A percentile compares a stretch with the other conserved stretches of the same genome.
Conservation (phyloP, 352 stramenopile genomes). For the Albugo laibachii region DNA sequence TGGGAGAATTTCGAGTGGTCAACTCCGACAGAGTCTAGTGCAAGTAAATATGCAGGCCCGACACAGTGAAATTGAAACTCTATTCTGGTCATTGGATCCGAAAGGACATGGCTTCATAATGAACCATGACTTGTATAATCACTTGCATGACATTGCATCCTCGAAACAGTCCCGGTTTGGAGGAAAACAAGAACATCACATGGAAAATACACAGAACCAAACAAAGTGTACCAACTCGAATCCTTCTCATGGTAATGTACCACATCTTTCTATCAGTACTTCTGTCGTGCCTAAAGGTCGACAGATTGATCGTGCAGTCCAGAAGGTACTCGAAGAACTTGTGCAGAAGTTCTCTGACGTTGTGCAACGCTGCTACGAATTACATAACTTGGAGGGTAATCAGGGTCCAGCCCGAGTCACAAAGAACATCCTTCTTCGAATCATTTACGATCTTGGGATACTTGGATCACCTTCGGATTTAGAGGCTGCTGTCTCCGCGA, state of each 20-base stretch:
- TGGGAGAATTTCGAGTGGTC: constrained; percentile 35
- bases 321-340: constrained; percentile 58
- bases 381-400: too few species aligned
- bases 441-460: constrained; percentile 37
- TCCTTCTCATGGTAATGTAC: too few species aligned
- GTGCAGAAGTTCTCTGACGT: constrained; percentile 9
- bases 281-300: neutral
- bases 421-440: constrained; percentile 13
- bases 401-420: too few species aligned
- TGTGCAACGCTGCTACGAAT: too few species aligned
- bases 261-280: too few species aligned
- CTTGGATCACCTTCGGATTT: constrained; percentile 32
- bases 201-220: too few species aligned
- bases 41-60: constrained; percentile 35
- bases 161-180: neutral
- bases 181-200: too few species aligned
- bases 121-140: constrained; percentile 38
- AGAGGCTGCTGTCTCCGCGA: constrained; percentile 25
- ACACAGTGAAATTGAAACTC: constrained; percentile 41
- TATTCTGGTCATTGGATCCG: constrained; percentile 61
- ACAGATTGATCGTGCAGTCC: constrained; percentile 23
- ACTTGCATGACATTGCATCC: constrained; percentile 20
- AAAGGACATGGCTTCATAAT: constrained; percentile 34
- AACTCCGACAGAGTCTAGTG: constrained; percentile 53
- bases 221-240: too few species aligned